Evolutionary conservation across 306 rosid species (phyloP).

Genomic region (Medicago lupulina): DNA sequence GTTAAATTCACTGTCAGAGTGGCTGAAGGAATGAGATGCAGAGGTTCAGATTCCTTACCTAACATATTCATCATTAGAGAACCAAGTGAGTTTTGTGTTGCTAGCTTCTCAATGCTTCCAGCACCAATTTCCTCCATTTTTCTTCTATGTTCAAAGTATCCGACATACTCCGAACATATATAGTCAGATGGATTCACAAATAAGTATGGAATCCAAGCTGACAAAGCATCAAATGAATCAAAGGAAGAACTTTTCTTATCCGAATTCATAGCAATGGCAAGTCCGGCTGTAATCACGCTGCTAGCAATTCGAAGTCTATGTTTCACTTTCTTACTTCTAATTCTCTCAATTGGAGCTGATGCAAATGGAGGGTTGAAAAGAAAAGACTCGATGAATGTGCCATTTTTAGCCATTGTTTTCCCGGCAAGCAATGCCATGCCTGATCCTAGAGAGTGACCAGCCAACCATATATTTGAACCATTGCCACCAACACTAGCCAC

Average conservation of each 20-base stretch:
- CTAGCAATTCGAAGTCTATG: conserved; percentile 75
- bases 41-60: conserved; percentile 75
- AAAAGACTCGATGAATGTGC: conserved; percentile 65
- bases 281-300: conserved; percentile 83
- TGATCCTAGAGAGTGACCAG: conserved; percentile 95
- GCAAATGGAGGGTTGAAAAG: conserved; percentile 88
- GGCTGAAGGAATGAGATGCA: conserved; percentile 94
- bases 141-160: conserved; percentile 86
- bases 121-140: conserved; percentile 89
- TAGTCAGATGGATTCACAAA: conserved; percentile 84
- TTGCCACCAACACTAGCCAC: conserved; percentile 71
- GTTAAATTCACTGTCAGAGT: conserved; percentile 52
- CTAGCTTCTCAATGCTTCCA: conserved; percentile 76
- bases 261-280: conserved; percentile 69
- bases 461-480: conserved; percentile 78
- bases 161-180: conserved; percentile 77
- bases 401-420: conserved; percentile 77
- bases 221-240: conserved; percentile 65
- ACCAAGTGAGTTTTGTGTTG: conserved; percentile 77
- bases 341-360: conserved; percentile 90
- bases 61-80: conserved; percentile 67
- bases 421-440: conserved; percentile 89
- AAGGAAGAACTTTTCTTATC: conserved; percentile 48
- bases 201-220: conserved; percentile 76
- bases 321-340: conserved; percentile 63